These are phyloP conservation scores for Apiospora sp. DNA, from an alignment of 2,329 filamentous ascomycete species.

Conservation along the genomic window DNA sequence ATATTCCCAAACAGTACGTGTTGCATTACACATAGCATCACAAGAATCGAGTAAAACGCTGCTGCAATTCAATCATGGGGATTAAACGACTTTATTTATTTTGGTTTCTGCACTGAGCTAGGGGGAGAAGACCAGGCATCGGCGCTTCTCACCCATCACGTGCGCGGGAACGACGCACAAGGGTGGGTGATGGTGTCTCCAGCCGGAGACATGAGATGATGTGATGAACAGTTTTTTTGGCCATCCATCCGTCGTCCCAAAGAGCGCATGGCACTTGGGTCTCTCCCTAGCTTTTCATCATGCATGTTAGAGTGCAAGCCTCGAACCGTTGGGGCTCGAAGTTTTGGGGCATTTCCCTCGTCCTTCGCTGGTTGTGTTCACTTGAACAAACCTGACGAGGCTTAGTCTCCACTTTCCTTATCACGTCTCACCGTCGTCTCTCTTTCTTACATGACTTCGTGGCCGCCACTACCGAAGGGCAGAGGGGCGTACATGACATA, in stretches of 20 bases:
- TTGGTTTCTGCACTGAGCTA: conserved; percentile 17
- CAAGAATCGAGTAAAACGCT: background rate
- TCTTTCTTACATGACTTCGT: conserved; percentile 47
- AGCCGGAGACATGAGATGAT: background rate
- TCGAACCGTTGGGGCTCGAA: background rate
- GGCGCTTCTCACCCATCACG: conserved; percentile 6
- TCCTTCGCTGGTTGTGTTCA: conserved; percentile 32
- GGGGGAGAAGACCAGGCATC: background rate
- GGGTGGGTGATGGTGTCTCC: conserved; percentile 1
- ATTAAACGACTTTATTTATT: conserved; percentile 20
- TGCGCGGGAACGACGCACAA: background rate
- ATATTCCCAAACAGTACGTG: background rate
- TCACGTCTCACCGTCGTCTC: conserved; percentile 32
- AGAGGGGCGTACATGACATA: conserved; percentile 45
- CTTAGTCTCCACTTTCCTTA: conserved; percentile 29
- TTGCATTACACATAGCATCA: background rate
- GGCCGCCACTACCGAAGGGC: conserved; percentile 34
- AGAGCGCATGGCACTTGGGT: conserved; percentile 11
- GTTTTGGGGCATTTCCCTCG: background rate
- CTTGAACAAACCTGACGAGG: conserved; percentile 36
- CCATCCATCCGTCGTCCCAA: conserved; percentile 16
- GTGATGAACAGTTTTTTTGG: background rate
- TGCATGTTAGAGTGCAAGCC: background rate
- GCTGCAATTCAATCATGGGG: background rate
- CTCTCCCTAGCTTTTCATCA: conserved; percentile 5